These are phyloP conservation scores for Phanerochaete sordida DNA, from an alignment of 768 basidiomycete species.

Conservation along the genomic window DNA sequence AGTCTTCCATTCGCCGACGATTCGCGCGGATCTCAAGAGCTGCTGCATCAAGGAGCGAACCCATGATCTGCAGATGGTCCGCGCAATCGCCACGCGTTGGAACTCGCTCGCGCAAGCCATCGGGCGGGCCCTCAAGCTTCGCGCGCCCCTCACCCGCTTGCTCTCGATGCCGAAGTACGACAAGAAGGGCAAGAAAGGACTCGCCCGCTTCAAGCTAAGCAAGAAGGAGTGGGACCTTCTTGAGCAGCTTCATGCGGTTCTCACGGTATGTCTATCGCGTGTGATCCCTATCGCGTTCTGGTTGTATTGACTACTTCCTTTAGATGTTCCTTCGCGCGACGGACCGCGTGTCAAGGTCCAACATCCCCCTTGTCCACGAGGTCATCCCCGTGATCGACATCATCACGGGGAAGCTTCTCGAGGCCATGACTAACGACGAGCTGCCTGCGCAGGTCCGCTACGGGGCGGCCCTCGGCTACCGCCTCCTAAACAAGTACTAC, in stretches of 20 bases:
- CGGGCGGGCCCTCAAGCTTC: constrained; percentile 14
- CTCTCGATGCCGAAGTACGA: constrained; percentile 17
- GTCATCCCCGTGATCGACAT: constrained; percentile 29
- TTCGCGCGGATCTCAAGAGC: constrained; percentile 8
- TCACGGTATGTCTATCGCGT: constrained; percentile 20
- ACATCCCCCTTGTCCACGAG: constrained; percentile 23
- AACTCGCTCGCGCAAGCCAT: constrained; percentile 11
- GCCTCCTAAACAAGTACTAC: constrained; percentile 29
- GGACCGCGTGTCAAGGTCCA: constrained; percentile 18
- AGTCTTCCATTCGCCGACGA: constrained; percentile 9
- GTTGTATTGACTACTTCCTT: background rate
- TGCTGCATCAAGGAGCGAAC: background rate
- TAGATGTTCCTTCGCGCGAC: constrained; percentile 26
- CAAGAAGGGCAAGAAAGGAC: constrained; percentile 10
- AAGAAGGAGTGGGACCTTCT: background rate
- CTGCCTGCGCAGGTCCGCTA: constrained; percentile 15
- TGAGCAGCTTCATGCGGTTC: no score
- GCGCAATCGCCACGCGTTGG: constrained; percentile 16
- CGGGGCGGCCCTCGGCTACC: constrained; percentile 17
- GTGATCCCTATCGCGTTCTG: background rate
- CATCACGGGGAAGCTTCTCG: constrained; percentile 20
- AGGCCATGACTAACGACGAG: constrained; percentile 10
- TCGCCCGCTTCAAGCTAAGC: constrained; percentile 7
- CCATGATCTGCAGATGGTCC: constrained; percentile 9
- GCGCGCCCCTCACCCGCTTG: constrained; percentile 12